Evolutionary conservation across 2,329 filamentous ascomycete genomes (phyloP).

Genomic region (Aulographum hederae): DNA sequence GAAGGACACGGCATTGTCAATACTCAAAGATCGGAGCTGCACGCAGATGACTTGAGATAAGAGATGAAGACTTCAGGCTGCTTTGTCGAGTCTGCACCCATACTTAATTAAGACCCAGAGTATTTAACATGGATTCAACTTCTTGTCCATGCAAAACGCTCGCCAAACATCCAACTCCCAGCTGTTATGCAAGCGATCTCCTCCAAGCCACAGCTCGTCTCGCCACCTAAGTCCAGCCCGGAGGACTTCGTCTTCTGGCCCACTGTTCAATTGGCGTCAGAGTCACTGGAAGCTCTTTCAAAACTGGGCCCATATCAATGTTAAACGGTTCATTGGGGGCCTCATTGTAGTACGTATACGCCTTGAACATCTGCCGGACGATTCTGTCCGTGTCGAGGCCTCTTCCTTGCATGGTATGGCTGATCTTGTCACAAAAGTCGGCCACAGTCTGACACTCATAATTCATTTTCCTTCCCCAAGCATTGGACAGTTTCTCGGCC

Average conservation of each 20-base stretch:
- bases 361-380: conserved; percentile 21
- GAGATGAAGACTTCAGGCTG: too few species aligned
- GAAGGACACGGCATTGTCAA: too few species aligned
- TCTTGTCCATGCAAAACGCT: too few species aligned
- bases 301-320: conserved; percentile 17
- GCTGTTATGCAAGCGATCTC: too few species aligned
- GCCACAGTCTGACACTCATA: conserved; percentile 17
- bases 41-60: too few species aligned
- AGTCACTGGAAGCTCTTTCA: conserved; percentile 14
- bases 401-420: conserved; percentile 15
- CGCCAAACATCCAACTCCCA: too few species aligned
- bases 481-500: conserved; percentile 14
- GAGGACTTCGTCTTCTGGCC: conserved; percentile 10
- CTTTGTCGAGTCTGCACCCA: too few species aligned
- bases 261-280: conserved; percentile 19
- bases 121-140: too few species aligned
- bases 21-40: too few species aligned
- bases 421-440: conserved; percentile 14
- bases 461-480: conserved; percentile 14
- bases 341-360: conserved; percentile 23
- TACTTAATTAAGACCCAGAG: too few species aligned
- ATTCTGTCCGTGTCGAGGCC: conserved; percentile 18
- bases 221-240: too few species aligned
- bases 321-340: conserved; percentile 19
- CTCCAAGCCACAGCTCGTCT: too few species aligned